Evolutionary conservation across 768 basidiomycete genomes (phyloP).

Genomic region (Xerocomellus chrysenteron): DNA sequence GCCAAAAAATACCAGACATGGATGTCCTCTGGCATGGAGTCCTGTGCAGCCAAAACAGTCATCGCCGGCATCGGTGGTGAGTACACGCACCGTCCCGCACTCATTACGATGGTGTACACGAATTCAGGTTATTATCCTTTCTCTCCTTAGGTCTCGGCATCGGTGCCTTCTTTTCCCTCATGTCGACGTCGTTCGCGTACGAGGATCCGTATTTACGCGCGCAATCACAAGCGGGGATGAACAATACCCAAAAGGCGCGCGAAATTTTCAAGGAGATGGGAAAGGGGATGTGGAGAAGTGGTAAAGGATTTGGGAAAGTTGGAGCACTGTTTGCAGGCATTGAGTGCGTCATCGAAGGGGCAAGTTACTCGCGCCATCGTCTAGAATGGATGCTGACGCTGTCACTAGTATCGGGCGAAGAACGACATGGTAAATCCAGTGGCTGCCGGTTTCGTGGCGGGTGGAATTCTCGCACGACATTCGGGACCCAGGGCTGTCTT

Average conservation of each 20-base stretch:
- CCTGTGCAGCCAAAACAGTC: conserved; percentile 79
- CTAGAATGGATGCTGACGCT: neutral
- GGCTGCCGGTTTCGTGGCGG: conserved; percentile 83
- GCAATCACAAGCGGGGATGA: conserved; percentile 54
- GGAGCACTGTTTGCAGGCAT: conserved; percentile 93
- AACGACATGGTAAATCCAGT: conserved; percentile 94
- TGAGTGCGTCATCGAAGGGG: conserved; percentile 94
- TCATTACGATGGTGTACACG: neutral
- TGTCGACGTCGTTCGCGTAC: conserved; percentile 93
- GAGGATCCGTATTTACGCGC: conserved; percentile 86
- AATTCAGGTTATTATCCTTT: conserved; percentile 1
- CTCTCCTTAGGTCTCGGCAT: conserved; percentile 71
- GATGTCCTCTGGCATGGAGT: conserved; percentile 75
- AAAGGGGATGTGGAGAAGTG: conserved; percentile 82
- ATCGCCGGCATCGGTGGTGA: conserved; percentile 82
- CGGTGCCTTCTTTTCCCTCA: conserved; percentile 94
- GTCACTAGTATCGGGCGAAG: conserved; percentile 83
- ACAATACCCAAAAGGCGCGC: conserved; percentile 72
- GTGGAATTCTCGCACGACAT: conserved; percentile 83
- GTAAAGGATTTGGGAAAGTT: conserved; percentile 92
- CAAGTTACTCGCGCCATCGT: conserved; percentile 41
- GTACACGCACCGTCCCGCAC: conserved; percentile 24
- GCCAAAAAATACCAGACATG: conserved; percentile 76
- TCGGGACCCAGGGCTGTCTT: conserved; percentile 84
- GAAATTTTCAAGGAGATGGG: conserved; percentile 95